Percentiles rank a stretch among this genome's conserved stretches.
Evolutionary conservation across 2,329 filamentous ascomycete genomes (phyloP).

Genomic region (Nemania sp.): DNA sequence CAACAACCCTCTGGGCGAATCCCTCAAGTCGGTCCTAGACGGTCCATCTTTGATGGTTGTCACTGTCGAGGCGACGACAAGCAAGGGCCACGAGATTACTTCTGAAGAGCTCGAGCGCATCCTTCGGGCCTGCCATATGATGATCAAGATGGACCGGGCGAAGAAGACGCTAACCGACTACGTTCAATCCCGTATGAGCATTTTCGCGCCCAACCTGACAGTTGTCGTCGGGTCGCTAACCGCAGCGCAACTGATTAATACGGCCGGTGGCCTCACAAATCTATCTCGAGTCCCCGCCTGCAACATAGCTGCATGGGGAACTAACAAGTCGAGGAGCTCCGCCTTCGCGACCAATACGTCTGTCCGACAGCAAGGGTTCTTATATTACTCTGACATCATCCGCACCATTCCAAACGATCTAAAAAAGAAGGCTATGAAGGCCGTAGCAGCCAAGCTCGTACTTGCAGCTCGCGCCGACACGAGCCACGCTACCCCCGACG

Average conservation of each 20-base stretch:
- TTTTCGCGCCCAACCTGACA: constrained; percentile 93
- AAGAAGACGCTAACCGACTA: constrained; percentile 89
- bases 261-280: constrained; percentile 83
- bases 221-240: constrained; percentile 88
- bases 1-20: constrained; percentile 75
- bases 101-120: constrained; percentile 75
- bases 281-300: constrained; percentile 91
- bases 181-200: constrained; percentile 93
- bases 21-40: constrained; percentile 80
- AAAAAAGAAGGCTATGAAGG: constrained; percentile 91
- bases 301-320: constrained; percentile 88
- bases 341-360: constrained; percentile 93
- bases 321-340: constrained; percentile 72
- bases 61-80: constrained; percentile 89
- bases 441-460: constrained; percentile 89
- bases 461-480: constrained; percentile 91
- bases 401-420: constrained; percentile 81
- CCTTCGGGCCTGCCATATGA: constrained; percentile 80
- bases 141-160: constrained; percentile 81
- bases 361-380: constrained; percentile 86
- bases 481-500: constrained; percentile 79
- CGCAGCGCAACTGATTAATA: constrained; percentile 94
- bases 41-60: constrained; percentile 94
- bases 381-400: constrained; percentile 91
- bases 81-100: constrained; percentile 76